Evolutionary conservation across 768 basidiomycete species (phyloP).

Genomic region (Solioccasus polychromus): DNA sequence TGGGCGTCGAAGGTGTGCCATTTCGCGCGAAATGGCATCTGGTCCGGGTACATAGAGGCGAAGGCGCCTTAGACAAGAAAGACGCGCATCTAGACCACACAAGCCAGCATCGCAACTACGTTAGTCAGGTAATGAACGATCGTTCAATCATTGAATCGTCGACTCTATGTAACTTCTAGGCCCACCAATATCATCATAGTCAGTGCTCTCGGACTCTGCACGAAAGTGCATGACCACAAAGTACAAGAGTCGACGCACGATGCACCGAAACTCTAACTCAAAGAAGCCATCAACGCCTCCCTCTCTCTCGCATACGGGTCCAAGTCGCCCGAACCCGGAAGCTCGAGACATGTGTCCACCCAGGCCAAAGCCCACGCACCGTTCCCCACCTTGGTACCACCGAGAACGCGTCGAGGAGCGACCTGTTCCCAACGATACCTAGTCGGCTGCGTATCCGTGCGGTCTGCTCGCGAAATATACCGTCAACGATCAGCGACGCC

Average conservation of each 20-base stretch:
- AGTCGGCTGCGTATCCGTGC: conserved; percentile 75
- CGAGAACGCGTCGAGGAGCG: conserved; percentile 52
- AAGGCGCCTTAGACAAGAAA: neutral
- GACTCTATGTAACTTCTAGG: too few species aligned
- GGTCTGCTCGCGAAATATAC: conserved; percentile 46
- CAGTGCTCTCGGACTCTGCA: neutral
- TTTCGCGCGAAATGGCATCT: neutral
- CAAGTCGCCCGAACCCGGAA: conserved; percentile 21
- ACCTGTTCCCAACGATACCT: conserved; percentile 57
- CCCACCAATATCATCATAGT: too few species aligned
- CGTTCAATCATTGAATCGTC: too few species aligned
- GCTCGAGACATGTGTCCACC: conserved; percentile 56
- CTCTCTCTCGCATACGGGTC: conserved; percentile 22
- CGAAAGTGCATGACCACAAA: neutral
- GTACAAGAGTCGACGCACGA: neutral
- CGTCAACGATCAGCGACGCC: conserved; percentile 3
- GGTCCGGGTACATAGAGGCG: too few species aligned
- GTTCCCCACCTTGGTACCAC: conserved; percentile 73
- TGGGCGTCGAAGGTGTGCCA: neutral
- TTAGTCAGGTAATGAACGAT: too few species aligned
- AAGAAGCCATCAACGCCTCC: conserved; percentile 13
- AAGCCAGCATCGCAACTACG: too few species aligned
- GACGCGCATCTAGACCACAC: too few species aligned
- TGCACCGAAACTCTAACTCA: conserved; percentile 4
- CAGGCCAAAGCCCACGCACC: conserved; percentile 81